Base-by-base conservation (phyloP, 2,329 filamentous ascomycete genomes). In the Aspergillus sp. region DNA sequence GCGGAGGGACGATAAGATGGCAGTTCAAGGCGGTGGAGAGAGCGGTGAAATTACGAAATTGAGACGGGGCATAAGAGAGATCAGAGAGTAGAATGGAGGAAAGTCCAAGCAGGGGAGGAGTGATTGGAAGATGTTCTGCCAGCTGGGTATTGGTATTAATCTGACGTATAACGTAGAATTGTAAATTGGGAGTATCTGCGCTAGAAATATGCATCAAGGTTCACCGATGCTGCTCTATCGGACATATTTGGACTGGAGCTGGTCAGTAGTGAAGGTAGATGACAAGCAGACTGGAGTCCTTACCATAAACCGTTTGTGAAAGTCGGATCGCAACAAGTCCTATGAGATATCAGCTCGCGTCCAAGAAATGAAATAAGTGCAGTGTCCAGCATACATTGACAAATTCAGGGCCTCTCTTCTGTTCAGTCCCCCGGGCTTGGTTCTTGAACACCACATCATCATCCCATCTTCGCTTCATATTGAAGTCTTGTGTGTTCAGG, bases 361-460 rank as follows among this genome's bases (percentile, higher is more conserved):
- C 7, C 12, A 35, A 42, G 2, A 42, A 33, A 29, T 32, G 8
- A 42, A n/a, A 34, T 42, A 36, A 30, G 40, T 41, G 42, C 43
- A 32, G n/a, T 19, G 19, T 19, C 19, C 19, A 26, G 73, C 82
- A 72, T 66, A 88, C 89, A 64, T 98, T 98, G 68, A 98, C 90
- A 71, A 98, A 98, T 69, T 95, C 90, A 73, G 91, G 94, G 73
- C 85, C 89, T 52, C 85, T 82, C 73, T 85, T 90, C 52, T 96
- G 88, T 63, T 97, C 91, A 0, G 90, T 95, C 6, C 91, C 93
- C 49, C 93, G 80, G 32, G 91, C 93, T 72, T 98, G 93, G 68
- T 98, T 98, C 75, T 95, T 97, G 73, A 98, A 98, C 2, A 98
- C 90, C 8, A 98, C 93, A 65, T 98, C 93, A 60, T 98, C 93